Percentiles rank a stretch among this genome's conserved stretches.
phyloP scores from a whole-genome alignment of 2,329 filamentous ascomycete genomes.

The Davidsoniella virescens region DNA sequence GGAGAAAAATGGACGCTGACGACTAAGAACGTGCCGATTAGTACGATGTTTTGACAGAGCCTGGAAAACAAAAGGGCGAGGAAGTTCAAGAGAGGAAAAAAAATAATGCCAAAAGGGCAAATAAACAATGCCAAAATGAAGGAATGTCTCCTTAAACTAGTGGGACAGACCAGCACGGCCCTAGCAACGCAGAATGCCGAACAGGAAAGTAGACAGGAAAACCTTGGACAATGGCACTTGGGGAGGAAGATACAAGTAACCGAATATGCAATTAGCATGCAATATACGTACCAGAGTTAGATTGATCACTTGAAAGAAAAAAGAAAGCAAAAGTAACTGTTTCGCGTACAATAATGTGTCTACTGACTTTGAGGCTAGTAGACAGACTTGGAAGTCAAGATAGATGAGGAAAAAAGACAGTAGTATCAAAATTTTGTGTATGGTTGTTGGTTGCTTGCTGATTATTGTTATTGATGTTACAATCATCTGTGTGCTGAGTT shows the following conservation, averaged over 20 bases:
- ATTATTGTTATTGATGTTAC: too few relatives aligned
- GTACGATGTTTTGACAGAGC: background rate
- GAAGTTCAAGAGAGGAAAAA: background rate
- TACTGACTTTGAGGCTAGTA: too few relatives aligned
- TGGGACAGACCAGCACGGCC: conserved; percentile 2
- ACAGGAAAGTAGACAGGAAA: background rate
- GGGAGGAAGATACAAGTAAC: background rate
- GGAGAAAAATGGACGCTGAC: background rate
- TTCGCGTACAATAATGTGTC: too few relatives aligned
- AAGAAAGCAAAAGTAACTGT: too few relatives aligned
- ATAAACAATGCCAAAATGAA: conserved; percentile 1
- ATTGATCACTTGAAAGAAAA: too few relatives aligned
- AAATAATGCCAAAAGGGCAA: conserved; percentile 4
- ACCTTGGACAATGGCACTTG: background rate
- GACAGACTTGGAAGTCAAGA: too few relatives aligned
- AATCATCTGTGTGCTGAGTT: too few relatives aligned
- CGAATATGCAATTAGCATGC: too few relatives aligned
- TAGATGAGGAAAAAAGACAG: too few relatives aligned
- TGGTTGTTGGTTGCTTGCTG: too few relatives aligned
- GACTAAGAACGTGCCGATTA: background rate
- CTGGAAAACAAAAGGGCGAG: background rate
- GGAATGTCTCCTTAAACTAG: conserved; percentile 1
- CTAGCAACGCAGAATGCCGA: conserved; percentile 2
- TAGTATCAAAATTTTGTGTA: too few relatives aligned
- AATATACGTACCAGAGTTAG: too few relatives aligned